Evolutionary conservation across 169 alveolate genomes (phyloP), one percentile per base, ranked within the genome.

Genomic region (Perkinsus chesapeaki): DNA sequence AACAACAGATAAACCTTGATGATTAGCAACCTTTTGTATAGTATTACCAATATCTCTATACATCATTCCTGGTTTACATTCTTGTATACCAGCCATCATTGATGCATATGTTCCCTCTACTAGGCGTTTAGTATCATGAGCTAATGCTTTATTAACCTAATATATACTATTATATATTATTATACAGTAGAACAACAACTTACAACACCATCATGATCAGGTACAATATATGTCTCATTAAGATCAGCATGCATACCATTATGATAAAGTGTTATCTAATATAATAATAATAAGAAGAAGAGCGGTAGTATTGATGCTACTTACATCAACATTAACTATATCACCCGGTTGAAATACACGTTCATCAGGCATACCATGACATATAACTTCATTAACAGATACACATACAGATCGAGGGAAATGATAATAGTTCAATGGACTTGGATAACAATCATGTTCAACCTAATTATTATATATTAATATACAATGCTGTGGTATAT

Each of bases 291-390:
- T 7, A 23, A 60, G 82, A 34, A 16, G 23, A 34, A 16, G 0
- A 12, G 31, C 37, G 82, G 82, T 16, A 5, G 23, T 16, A 60
- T 9, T 16, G 60, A 43, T 43, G 16, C 60, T 9, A 5, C 12
- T 60, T 60, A 60, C 82, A 95, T 98, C 99, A 9, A 96, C 82
- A 92, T 98, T 98, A 3, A 98, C 96, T 27, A 98, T 97, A 94
- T 98, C 99, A 9, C 99, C 99, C 47, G 97, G 97, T 95, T 97
- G 97, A 31, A 98, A 94, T 12, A 98, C 97, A 94, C 99, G 96
- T 36, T 94, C 93, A 95, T 98, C 99, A 39, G 99, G 99, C 73
- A 99, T 99, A 39, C 99, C 99, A 96, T 99, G 99, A 94, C 99
- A 99, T 37, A 99, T 98, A 39, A 98, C 99, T 95, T 99, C 99